Percentiles rank a stretch among this genome's conserved stretches.
Evolutionary conservation across 495 filamentous ascomycete genomes (phyloP).

Genomic region (Neurospora discreta): DNA sequence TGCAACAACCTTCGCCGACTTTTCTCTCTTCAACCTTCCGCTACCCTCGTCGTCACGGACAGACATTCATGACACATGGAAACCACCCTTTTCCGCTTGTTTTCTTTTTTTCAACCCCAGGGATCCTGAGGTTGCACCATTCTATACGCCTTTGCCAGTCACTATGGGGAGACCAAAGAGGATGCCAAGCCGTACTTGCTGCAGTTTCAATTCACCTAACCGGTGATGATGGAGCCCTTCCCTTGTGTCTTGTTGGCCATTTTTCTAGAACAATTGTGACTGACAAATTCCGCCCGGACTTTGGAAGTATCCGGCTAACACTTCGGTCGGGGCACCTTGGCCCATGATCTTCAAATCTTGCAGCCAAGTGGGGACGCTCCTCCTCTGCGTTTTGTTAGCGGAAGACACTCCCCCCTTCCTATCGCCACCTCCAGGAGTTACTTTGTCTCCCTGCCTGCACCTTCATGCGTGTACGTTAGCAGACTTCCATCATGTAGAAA

Average conservation of each 20-base stretch:
- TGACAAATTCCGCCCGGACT: not conserved
- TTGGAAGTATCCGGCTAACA: not conserved
- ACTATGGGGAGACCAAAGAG: slow-evolving; percentile 1
- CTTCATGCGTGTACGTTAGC: not conserved
- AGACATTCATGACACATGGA: not conserved
- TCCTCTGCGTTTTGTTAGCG: not conserved
- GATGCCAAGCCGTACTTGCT: slow-evolving; percentile 3
- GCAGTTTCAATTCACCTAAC: not conserved
- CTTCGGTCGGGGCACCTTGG: not conserved
- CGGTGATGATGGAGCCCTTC: not conserved
- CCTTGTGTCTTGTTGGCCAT: not conserved
- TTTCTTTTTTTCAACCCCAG: not conserved
- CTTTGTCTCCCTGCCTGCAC: not conserved
- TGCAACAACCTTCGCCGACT: not conserved
- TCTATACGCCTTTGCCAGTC: not conserved
- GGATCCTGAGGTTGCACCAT: not conserved
- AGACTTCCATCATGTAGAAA: not conserved
- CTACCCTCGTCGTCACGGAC: not conserved
- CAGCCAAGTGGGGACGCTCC: not conserved
- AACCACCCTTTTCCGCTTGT: not conserved
- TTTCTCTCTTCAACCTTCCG: not conserved
- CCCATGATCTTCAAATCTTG: not conserved
- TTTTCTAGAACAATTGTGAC: not conserved
- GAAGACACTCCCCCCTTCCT: not conserved
- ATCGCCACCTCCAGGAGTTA: not conserved